These are phyloP conservation scores for Sporothrix phasma DNA, from an alignment of 2,329 filamentous ascomycete genomes.

Conservation along the genomic window DNA sequence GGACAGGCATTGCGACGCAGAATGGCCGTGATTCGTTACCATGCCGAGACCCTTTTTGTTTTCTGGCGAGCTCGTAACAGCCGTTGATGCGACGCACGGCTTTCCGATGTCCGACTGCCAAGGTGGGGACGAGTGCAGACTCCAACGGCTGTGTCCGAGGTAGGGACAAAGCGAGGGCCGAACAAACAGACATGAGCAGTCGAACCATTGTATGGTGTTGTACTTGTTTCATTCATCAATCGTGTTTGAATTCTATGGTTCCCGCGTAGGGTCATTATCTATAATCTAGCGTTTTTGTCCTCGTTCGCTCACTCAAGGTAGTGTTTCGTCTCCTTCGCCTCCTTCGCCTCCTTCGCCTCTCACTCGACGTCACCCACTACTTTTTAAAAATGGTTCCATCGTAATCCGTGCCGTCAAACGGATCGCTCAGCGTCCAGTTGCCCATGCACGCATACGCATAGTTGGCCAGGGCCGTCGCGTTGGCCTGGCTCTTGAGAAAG, in stretches of 20 bases:
- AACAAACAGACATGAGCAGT: neutral
- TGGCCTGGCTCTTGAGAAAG: slow-evolving; percentile 33
- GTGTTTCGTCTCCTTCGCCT: neutral
- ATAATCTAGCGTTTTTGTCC: neutral
- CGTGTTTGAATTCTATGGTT: neutral
- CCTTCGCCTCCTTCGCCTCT: neutral
- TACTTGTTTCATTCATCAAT: neutral
- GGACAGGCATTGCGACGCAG: neutral
- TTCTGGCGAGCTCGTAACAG: neutral
- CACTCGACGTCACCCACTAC: neutral
- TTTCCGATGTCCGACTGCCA: neutral
- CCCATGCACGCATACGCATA: slow-evolving; percentile 39
- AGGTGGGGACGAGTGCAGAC: neutral
- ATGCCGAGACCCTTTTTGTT: neutral
- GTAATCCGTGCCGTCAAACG: slow-evolving; percentile 31
- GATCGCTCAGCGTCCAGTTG: slow-evolving; percentile 34
- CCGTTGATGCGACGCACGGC: neutral
- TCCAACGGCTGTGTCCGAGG: neutral
- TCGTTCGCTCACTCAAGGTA: too few species aligned
- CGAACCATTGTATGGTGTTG: neutral
- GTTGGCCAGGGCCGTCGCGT: slow-evolving; percentile 31
- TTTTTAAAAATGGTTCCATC: slow-evolving; percentile 30
- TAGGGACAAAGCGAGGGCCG: neutral
- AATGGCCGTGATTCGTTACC: neutral
- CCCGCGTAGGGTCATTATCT: neutral